These are phyloP conservation scores for Xylaria sp. DNA, from an alignment of 2,329 filamentous ascomycete genomes.

Conservation along the genomic window DNA sequence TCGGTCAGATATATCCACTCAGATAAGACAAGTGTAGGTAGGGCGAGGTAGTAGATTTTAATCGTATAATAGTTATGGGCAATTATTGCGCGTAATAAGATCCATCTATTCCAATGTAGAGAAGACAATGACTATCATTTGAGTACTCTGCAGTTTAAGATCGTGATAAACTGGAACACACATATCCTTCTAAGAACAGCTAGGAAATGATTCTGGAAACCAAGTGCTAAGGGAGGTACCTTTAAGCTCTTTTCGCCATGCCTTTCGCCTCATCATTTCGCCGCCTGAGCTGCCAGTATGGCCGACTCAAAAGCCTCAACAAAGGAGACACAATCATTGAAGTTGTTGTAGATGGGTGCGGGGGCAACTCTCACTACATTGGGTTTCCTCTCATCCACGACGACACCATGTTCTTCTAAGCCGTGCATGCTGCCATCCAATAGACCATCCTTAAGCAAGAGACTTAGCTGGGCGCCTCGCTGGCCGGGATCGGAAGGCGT, in stretches of 20 bases:
- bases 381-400: slow-evolving; percentile 80
- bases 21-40: not conserved
- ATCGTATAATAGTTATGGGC: no score
- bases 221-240: not conserved
- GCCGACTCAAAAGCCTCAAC: slow-evolving; percentile 54
- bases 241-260: not conserved
- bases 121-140: not conserved
- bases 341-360: slow-evolving; percentile 79
- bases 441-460: slow-evolving; percentile 67
- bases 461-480: slow-evolving; percentile 78
- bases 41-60: not conserved
- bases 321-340: slow-evolving; percentile 72
- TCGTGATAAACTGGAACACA: no score
- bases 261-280: slow-evolving; percentile 10
- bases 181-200: not conserved
- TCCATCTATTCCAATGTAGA: not conserved
- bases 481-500: slow-evolving; percentile 72
- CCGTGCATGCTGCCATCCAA: slow-evolving; percentile 71
- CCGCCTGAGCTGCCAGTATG: slow-evolving; percentile 42
- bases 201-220: not conserved
- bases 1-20: not conserved
- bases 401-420: slow-evolving; percentile 70
- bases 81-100: not conserved
- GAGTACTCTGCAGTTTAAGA: not conserved
- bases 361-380: slow-evolving; percentile 81